phyloP scores from a whole-genome alignment of 1,284 basidiomycete species.

The Trametes sp. region DNA sequence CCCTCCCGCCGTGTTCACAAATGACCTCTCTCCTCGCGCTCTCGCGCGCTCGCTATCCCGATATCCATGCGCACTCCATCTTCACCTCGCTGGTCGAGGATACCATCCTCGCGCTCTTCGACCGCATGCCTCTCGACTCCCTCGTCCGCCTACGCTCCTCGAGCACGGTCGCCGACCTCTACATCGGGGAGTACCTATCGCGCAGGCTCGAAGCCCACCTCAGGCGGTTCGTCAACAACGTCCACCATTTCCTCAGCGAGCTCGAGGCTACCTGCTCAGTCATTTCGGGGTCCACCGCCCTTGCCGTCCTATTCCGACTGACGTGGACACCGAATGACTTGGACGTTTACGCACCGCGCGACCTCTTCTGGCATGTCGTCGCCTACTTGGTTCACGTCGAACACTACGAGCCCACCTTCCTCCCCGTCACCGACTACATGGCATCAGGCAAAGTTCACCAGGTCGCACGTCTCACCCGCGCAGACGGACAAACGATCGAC shows the following conservation, averaged over 20 bases:
- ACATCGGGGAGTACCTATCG: neutral
- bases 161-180: neutral
- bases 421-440: neutral
- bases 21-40: neutral
- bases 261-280: neutral
- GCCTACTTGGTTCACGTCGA: neutral
- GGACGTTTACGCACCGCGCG: neutral
- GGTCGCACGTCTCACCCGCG: neutral
- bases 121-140: neutral
- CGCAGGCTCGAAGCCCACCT: neutral
- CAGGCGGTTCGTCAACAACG: neutral
- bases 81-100: neutral
- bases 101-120: neutral
- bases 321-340: neutral
- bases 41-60: neutral
- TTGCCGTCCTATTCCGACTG: neutral
- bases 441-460: neutral
- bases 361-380: slow-evolving; percentile 1
- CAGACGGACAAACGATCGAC: neutral
- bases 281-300: neutral
- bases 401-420: neutral
- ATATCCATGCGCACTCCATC: neutral
- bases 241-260: neutral
- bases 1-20: too few species aligned
- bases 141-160: neutral